Evolutionary conservation across 2,329 filamentous ascomycete species (phyloP), one percentile per base, ranked within the genome.

Genomic region (Nemania abortiva): DNA sequence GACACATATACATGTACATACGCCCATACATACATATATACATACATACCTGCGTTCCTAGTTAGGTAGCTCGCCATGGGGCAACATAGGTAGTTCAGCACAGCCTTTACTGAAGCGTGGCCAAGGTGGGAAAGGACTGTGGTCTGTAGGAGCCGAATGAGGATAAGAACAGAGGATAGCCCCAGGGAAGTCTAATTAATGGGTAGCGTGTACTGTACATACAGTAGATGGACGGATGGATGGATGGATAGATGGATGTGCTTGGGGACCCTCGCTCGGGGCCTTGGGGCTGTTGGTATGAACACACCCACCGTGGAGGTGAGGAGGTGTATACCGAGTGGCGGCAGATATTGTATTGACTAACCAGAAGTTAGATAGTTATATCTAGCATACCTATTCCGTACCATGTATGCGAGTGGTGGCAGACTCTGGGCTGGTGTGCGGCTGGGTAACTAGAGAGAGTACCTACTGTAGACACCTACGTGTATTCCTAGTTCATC

Each of bases 91-190:
- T 31, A 31, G 13, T 27, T 62, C 60, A 58, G 66, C 62, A 57
- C 42, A 49, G 37, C 62, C 45, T 61, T 47, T 22, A 55, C 18
- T n/a, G 18, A 53, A 37, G 47, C 31, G 24, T 31, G 52, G 29
- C 66, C 66, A 29, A 62, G 62, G 45, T 53, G 52, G 66, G 57
- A 69, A 69, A 69, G 45, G 56, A 55, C 42, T 29, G 45, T 58
- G 57, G 31, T 22, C 47, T 55, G 57, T 52, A 50, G 54, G 37
- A 62, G 15, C 66, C 66, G 22, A 58, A 65, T 58, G 52, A n/a
- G 66, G 66, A 69, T 49, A 53, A 27, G 62, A 52, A 52, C 52
- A 65, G 56, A 61, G 42, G 62, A 53, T 29, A 58, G 52, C 45
- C 65, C 56, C 56, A 49, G 29, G 57, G 45, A 58, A 49, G 57